Conservation (phyloP, 495 filamentous ascomycete species). For the Tuber magnatum region DNA sequence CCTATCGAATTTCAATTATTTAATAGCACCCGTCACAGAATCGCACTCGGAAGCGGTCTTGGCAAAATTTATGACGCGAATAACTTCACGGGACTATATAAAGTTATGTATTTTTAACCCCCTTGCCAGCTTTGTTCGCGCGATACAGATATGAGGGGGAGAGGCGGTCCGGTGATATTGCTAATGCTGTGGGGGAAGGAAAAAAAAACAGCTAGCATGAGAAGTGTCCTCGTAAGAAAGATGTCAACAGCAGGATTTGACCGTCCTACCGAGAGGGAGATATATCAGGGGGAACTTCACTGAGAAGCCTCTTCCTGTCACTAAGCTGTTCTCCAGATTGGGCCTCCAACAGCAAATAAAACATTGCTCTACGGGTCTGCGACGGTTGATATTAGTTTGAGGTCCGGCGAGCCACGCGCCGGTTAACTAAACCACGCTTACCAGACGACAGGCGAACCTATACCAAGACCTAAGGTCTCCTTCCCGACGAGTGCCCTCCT, state of each 20-base stretch:
- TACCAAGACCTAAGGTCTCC: not conserved
- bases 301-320: not conserved
- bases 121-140: not conserved
- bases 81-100: not conserved
- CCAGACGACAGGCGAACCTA: no score
- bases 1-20: not conserved
- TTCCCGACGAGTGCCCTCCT: not conserved
- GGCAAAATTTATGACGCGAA: not conserved
- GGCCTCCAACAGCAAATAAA: not conserved
- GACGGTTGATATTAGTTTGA: not conserved
- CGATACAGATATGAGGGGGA: not conserved
- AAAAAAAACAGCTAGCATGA: no score
- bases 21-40: not conserved
- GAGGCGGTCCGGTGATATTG: not conserved
- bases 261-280: not conserved
- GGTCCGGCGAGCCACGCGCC: no score
- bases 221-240: not conserved
- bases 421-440: no score
- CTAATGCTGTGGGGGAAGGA: no score
- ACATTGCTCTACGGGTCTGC: not conserved
- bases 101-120: not conserved
- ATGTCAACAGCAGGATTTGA: not conserved
- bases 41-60: not conserved
- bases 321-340: not conserved
- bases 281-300: not conserved